Evolutionary conservation across 352 stramenopile genomes (phyloP), one percentile per base, ranked within the genome.

Genomic region (Pythium phragmitis): DNA sequence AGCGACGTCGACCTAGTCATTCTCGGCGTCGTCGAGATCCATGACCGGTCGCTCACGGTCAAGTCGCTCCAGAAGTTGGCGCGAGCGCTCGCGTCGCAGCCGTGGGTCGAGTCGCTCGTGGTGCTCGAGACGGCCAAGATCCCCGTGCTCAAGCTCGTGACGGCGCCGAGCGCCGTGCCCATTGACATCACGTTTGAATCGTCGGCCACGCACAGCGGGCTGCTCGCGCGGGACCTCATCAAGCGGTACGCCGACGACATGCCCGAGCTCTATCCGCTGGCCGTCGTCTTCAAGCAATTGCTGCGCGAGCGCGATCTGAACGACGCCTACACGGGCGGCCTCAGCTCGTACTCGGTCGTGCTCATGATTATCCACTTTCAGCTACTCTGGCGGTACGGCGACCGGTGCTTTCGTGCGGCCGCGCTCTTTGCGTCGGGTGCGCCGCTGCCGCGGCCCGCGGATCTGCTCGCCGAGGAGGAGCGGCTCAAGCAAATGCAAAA

Each of bases 281-380:
- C 87, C 0, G 85, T 98, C 57, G 80, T 97, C 3, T 88, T 98
- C 55, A 98, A 98, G 75, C 87, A 96, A 54, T 68, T 97, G 17
- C 73, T 98, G 43, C 85, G 88, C 11, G 88, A 93, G 63, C 86
- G 91, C 16, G 87, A 92, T 41, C 72, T 98, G 12, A 97, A 98
- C 63, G 89, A 98, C 65, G 87, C 88, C 9, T 98, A 97, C 68
- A 96, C 87, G 0, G 91, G 91, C 41, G 91, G 91, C 2, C 73
- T 98, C 4, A 96, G 87, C 58, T 96, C 87, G 53, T 98, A 98
- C 69, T 96, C 89, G 26, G 74, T 97, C n/a, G 87, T 97, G 57
- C 75, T 98, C 8, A 98, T 98, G 91, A 83, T 97, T 57, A 87
- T 96, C 55, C 85, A 94, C 62, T 94, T 94, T 28, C 87, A 81